Conservation (phyloP, 352 stramenopile species). For the Pythium insidiosum region DNA sequence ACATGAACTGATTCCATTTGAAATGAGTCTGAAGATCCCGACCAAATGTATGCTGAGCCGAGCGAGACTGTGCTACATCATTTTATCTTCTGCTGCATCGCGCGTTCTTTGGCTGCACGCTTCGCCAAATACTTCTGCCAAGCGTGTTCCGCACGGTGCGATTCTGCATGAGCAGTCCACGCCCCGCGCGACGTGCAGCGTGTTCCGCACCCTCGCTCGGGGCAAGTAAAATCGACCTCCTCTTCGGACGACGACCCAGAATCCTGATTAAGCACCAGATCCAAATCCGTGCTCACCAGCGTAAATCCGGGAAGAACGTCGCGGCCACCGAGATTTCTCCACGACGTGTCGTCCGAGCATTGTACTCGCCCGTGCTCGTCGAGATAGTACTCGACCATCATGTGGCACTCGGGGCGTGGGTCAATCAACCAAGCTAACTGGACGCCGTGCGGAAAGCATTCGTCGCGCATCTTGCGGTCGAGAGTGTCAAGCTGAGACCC, state of each 20-base stretch:
- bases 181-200: too few relatives aligned
- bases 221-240: neutral
- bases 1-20: too few relatives aligned
- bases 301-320: conserved; percentile 7
- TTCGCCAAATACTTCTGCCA: too few relatives aligned
- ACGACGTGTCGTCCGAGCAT: conserved; percentile 1
- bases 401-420: conserved; percentile 5
- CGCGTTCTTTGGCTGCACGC: too few relatives aligned
- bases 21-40: too few relatives aligned
- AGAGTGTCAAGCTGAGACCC: conserved; percentile 2
- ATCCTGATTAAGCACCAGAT: conserved; percentile 9
- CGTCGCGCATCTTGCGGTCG: conserved; percentile 7
- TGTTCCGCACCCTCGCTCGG: too few relatives aligned
- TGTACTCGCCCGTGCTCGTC: conserved; percentile 2
- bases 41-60: too few relatives aligned
- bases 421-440: conserved; percentile 10
- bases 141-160: too few relatives aligned
- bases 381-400: conserved; percentile 8
- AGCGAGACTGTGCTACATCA: too few relatives aligned
- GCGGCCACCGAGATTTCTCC: conserved; percentile 8
- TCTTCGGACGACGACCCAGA: conserved; percentile 7
- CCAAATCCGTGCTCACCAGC: neutral
- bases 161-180: too few relatives aligned
- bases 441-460: conserved; percentile 7
- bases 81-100: too few relatives aligned